Conservation (phyloP, 2,329 filamentous ascomycete genomes). For the Aspergillus ustus region DNA sequence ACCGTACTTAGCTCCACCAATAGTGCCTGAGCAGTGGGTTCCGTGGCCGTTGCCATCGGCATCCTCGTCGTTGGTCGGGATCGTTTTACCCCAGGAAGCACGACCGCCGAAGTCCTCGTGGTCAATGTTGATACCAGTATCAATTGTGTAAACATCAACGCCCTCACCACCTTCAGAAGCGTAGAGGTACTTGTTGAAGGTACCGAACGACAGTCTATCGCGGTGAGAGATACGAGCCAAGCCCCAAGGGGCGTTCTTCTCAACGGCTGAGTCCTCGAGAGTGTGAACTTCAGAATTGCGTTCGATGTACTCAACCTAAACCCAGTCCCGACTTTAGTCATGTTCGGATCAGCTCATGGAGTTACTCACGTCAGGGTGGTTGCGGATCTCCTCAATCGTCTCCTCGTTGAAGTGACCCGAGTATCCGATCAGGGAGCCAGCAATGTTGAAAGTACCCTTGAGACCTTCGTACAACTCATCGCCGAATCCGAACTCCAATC, state of each 20-base stretch:
- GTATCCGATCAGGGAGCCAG: constrained; percentile 82
- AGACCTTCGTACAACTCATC: constrained; percentile 76
- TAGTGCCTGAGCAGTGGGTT: constrained; percentile 98
- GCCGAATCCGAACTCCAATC: constrained; percentile 61
- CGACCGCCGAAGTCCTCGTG: constrained; percentile 98
- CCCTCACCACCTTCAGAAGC: constrained; percentile 88
- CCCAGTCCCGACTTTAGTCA: not conserved
- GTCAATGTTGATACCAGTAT: constrained; percentile 91
- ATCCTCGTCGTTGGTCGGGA: constrained; percentile 82
- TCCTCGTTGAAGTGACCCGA: constrained; percentile 94
- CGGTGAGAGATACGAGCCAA: constrained; percentile 97
- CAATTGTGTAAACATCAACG: constrained; percentile 98
- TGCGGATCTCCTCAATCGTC: constrained; percentile 90
- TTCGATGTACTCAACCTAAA: constrained; percentile 93
- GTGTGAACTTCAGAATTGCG: constrained; percentile 91
- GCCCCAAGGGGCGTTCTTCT: constrained; percentile 98
- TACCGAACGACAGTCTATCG: constrained; percentile 81
- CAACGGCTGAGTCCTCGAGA: constrained; percentile 65
- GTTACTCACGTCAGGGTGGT: constrained; percentile 90
- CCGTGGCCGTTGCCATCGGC: constrained; percentile 97
- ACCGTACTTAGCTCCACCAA: constrained; percentile 98
- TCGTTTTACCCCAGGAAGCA: constrained; percentile 95
- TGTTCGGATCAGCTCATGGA: not conserved
- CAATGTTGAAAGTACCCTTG: constrained; percentile 97
- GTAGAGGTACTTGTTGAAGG: constrained; percentile 98